Evolutionary conservation across 192 early-diverging fungal genomes (phyloP).

Genomic region (Coemansia sp.): DNA sequence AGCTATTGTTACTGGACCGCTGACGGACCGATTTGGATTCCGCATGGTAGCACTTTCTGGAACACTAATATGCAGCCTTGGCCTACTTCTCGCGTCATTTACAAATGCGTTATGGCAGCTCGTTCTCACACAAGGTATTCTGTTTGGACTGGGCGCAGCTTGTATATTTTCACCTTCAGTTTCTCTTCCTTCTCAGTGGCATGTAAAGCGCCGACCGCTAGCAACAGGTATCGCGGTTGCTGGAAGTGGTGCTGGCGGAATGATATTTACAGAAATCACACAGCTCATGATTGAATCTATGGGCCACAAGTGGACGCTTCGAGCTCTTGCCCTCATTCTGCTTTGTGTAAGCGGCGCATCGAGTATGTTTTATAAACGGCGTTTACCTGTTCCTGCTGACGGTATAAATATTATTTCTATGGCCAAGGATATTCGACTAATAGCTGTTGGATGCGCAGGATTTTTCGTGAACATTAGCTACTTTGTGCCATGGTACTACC

Average conservation of each 20-base stretch:
- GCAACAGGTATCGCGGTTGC: conserved; percentile 75
- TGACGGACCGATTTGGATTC: conserved; percentile 44
- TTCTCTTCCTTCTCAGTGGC: conserved; percentile 72
- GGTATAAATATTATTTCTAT: conserved; percentile 21
- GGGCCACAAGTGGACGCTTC: conserved; percentile 40
- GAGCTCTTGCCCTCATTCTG: conserved; percentile 28
- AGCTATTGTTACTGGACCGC: conserved; percentile 26
- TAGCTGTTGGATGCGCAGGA: conserved; percentile 20
- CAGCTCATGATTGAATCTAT: conserved; percentile 58
- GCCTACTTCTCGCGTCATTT: conserved; percentile 36
- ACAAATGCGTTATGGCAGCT: conserved; percentile 64
- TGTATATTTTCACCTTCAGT: conserved; percentile 71
- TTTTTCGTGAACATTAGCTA: conserved; percentile 44
- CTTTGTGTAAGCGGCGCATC: conserved; percentile 24
- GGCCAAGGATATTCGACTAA: conserved; percentile 24
- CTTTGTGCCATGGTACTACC: conserved; percentile 42
- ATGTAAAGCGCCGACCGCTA: conserved; percentile 61
- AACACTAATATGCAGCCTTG: conserved; percentile 18
- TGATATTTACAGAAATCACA: conserved; percentile 61
- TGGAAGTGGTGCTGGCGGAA: conserved; percentile 74
- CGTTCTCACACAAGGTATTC: conserved; percentile 67
- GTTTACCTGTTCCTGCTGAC: conserved; percentile 21
- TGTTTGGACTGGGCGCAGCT: conserved; percentile 71
- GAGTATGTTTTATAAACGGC: conserved; percentile 27
- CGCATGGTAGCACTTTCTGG: conserved; percentile 19